Evolutionary conservation across 805 yeast genomes (phyloP), one percentile per base, ranked within the genome.

Genomic region (Ogataea ganodermae): DNA sequence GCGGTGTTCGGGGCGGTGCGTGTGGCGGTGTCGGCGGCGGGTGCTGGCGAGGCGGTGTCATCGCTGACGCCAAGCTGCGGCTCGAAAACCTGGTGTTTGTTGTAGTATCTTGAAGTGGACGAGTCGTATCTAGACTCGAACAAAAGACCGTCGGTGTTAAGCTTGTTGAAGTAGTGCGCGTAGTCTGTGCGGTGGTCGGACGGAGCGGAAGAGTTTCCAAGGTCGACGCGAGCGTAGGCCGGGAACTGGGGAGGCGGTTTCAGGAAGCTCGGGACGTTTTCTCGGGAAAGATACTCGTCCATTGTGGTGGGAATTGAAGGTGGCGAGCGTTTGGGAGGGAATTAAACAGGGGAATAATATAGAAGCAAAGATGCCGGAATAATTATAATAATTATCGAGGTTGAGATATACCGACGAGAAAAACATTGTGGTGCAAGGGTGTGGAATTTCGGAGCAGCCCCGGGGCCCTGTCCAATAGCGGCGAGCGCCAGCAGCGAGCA

Each of bases 131-230:
- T 21, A 12, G 51, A 38, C 24, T 59, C 60, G 50, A 48, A 61
- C 38, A 61, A 28, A 14, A 56, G 46, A 0, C 65, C 64, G 46
- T 60, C 64, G 20, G 42, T 41, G 49, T 57, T 54, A 40, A 60
- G 57, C 36, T 51, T 51, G 32, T 54, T 41, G 42, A 58, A 62
- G 44, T 61, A 64, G 14, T 60, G 61, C 14, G 31, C 42, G 48
- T 57, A 63, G 37, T 53, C 52, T 26, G 35, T 42, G 10, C 48
- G 46, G 6, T 26, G 12, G 6, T 45, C 42, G 33, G 21, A 27
- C 16, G 45, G 33, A 14, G 26, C 33, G 14, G 35, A 47, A 37
- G n/a, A 36, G 20, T 17, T 41, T 26, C 23, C 39, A 21, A 46
- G 31, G 9, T 24, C 35, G 8, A 47, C 28, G 26, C 31, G 39